Base-by-base conservation (phyloP, 345 rosid genomes). In the Boechera divaricarpa region DNA sequence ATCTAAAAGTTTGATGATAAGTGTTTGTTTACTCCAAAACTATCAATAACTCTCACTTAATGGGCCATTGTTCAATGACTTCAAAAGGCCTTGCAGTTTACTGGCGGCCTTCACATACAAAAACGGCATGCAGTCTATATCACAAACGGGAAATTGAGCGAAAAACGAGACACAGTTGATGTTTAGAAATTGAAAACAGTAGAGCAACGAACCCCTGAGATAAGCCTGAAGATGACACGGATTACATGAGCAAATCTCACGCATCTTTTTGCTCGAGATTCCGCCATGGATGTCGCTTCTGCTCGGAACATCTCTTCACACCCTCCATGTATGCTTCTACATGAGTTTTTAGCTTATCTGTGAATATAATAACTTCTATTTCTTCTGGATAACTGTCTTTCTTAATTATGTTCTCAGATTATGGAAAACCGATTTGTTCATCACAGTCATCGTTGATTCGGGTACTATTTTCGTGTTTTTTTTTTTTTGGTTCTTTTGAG, bases 241-340 rank as follows among this genome's bases (percentile, higher is more conserved):
- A 86, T 49, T 82, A 88, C 70, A 69, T 53, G 72, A 66, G 81
- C 76, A 60, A 67, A 60, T 76, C 78, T 57, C 45, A 51, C 74
- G 74, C 59, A 64, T 57, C 67, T 77, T 55, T 57, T 48, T 56
- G 56, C 67, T 63, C 80, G 61, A 64, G 67, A 72, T 75, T 79
- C 78, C 44, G 67, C 75, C 75, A 89, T 89, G 94, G 91, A 85
- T 42, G 72, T 83, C 77, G 81, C 84, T 81, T 82, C 87, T 54
- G 58, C 60, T 48, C 67, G 72, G 54, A 71, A 68, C 67, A 10
- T 70, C 12, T 64, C 81, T 69, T 59, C 69, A n/a, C 77, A 73
- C 59, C 74, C 66, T 74, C 77, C 73, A 31, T 74, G 87, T 86
- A 82, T 70, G 74, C 6, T 7, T 51, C 56, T 42, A 15, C 24